These are phyloP conservation scores for Melaleuca quinquenervia DNA, from an alignment of 345 rosid species.

Conservation along the genomic window DNA sequence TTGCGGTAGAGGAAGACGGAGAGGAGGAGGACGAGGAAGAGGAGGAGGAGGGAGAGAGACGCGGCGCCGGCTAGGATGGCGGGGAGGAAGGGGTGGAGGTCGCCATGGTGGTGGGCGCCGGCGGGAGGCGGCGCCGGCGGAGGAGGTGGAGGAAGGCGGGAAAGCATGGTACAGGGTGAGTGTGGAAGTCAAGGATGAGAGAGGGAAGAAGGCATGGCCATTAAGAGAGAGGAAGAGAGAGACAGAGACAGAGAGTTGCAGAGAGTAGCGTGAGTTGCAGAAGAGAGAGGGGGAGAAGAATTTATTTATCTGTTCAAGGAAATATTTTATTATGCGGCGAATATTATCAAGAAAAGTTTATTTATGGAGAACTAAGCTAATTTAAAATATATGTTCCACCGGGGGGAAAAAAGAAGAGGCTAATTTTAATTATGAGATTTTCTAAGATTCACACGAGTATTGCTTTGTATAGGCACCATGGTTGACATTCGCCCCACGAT, in stretches of 20 bases:
- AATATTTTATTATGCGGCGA: neutral
- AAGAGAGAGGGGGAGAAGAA: neutral
- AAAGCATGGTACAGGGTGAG: neutral
- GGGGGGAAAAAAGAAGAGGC: neutral
- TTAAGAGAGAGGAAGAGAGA: neutral
- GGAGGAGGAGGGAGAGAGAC: constrained; percentile 21
- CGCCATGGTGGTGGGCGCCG: neutral
- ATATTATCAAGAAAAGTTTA: neutral
- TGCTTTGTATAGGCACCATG: neutral
- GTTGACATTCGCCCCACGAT: neutral
- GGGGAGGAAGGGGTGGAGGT: neutral
- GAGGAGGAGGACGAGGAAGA: constrained; percentile 3
- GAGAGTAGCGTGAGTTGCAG: neutral
- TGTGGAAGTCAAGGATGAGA: neutral
- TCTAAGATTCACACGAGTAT: neutral
- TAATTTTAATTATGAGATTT: neutral
- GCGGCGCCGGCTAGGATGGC: constrained; percentile 25
- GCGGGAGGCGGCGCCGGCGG: neutral
- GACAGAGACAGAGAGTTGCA: neutral
- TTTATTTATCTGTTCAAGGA: neutral
- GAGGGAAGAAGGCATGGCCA: neutral
- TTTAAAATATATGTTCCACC: neutral
- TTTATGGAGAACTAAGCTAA: neutral
- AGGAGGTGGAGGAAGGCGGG: neutral
- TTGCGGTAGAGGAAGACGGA: constrained; percentile 42